A percentile compares a stretch with the other conserved stretches of the same genome.
phyloP scores from a whole-genome alignment of 2,329 filamentous ascomycete species.

The Hypoxylon sp. region DNA sequence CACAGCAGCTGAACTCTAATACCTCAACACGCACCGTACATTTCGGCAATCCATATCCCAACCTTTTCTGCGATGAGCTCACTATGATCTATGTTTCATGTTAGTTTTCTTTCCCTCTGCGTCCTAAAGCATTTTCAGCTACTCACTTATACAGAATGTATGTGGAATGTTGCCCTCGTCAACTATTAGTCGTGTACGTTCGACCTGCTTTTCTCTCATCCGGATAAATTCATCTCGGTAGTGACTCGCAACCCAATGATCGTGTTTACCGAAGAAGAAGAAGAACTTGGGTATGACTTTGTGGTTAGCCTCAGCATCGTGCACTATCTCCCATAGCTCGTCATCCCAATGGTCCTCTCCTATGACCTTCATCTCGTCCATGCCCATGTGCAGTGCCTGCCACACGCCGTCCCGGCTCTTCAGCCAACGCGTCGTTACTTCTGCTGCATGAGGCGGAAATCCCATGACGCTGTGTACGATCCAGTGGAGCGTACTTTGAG shows the following conservation, averaged over 20 bases:
- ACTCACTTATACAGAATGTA: constrained; percentile 72
- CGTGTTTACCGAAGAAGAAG: constrained; percentile 71
- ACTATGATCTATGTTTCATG: constrained; percentile 58
- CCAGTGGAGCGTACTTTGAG: constrained; percentile 59
- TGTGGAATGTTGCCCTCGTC: constrained; percentile 71
- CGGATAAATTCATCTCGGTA: constrained; percentile 70
- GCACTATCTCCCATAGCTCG: constrained; percentile 68
- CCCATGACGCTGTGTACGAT: constrained; percentile 62
- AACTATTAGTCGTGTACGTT: constrained; percentile 65
- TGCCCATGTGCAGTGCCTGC: constrained; percentile 71
- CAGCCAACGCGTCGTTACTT: constrained; percentile 68
- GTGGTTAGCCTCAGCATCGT: constrained; percentile 50
- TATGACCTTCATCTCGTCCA: constrained; percentile 73
- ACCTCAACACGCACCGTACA: constrained; percentile 52
- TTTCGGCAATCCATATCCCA: constrained; percentile 66
- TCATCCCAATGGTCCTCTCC: constrained; percentile 71
- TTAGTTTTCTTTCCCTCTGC: constrained; percentile 1
- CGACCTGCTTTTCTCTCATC: constrained; percentile 54
- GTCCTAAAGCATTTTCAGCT: not conserved
- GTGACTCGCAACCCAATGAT: constrained; percentile 74
- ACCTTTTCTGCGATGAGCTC: constrained; percentile 66
- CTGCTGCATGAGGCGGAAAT: constrained; percentile 65
- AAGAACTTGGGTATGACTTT: constrained; percentile 64
- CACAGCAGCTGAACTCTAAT: not conserved
- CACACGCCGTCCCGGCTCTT: constrained; percentile 70